Conservation (phyloP, 352 stramenopile genomes). For the Phytophthora kernoviae region DNA sequence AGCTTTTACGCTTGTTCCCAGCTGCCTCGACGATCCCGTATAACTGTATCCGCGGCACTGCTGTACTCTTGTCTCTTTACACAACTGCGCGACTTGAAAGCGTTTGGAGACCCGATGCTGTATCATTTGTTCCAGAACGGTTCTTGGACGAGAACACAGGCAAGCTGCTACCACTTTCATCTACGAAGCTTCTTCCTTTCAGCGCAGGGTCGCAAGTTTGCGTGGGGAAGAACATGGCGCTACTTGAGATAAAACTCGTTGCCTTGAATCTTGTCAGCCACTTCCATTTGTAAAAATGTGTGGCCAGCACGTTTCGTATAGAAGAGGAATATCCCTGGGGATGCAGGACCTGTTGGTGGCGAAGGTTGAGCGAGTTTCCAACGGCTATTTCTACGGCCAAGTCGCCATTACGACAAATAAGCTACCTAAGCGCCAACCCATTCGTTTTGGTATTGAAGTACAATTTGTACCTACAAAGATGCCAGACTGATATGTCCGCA, state of each 20-base stretch:
- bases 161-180: conserved; percentile 18
- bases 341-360: conserved; percentile 39
- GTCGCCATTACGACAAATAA: no score
- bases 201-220: conserved; percentile 27
- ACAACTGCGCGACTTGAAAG: conserved; percentile 28
- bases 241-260: conserved; percentile 73
- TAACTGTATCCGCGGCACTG: conserved; percentile 18
- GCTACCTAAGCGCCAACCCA: no score
- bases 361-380: conserved; percentile 9
- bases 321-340: conserved; percentile 36
- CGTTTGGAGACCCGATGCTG: conserved; percentile 36
- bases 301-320: conserved; percentile 37
- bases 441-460: no score
- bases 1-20: conserved; percentile 41
- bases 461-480: no score
- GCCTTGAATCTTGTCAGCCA: conserved; percentile 36
- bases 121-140: conserved; percentile 39
- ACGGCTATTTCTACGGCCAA: no score
- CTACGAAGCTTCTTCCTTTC: conserved; percentile 22
- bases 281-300: conserved; percentile 40
- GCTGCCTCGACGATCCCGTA: conserved; percentile 34
- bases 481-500: no score
- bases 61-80: conserved; percentile 35
- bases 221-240: conserved; percentile 40
- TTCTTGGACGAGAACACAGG: conserved; percentile 27